Percentiles rank a stretch among this genome's conserved stretches.
Conservation (phyloP, 2,329 filamentous ascomycete species). For the Alternaria sp. region DNA sequence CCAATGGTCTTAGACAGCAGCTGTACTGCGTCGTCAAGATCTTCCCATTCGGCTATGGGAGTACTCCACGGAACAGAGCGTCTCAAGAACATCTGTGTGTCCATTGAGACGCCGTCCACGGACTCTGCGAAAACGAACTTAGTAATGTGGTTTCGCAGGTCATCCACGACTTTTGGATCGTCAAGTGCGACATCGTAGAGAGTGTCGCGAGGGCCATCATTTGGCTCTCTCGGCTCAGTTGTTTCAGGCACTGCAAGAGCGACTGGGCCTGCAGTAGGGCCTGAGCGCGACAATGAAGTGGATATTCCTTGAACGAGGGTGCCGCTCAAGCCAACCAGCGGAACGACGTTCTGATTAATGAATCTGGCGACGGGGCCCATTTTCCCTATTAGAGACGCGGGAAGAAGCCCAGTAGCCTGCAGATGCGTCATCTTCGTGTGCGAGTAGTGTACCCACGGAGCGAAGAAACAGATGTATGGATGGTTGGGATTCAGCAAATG, state of each 20-base stretch:
- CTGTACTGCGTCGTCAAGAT: slow-evolving; percentile 33
- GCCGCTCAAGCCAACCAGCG: slow-evolving; percentile 29
- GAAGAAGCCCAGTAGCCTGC: slow-evolving; percentile 32
- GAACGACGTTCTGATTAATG: slow-evolving; percentile 31
- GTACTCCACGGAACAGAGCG: slow-evolving; percentile 30
- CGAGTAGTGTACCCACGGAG: slow-evolving; percentile 41
- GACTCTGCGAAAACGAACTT: slow-evolving; percentile 35
- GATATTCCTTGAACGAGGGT: slow-evolving; percentile 22
- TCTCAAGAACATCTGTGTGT: slow-evolving; percentile 36
- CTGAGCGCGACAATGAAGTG: slow-evolving; percentile 10
- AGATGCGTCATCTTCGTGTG: slow-evolving; percentile 30
- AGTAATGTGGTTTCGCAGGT: slow-evolving; percentile 30
- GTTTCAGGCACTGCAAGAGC: slow-evolving; percentile 12
- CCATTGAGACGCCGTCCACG: slow-evolving; percentile 34
- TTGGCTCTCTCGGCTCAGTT: slow-evolving; percentile 2
- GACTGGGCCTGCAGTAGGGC: slow-evolving; percentile 15
- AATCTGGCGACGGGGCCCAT: slow-evolving; percentile 28
- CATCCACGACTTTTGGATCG: slow-evolving; percentile 24
- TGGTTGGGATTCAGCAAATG: slow-evolving; percentile 32
- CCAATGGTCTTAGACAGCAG: slow-evolving; percentile 29
- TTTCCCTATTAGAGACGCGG: slow-evolving; percentile 32
- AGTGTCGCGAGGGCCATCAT: background rate
- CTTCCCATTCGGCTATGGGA: slow-evolving; percentile 27
- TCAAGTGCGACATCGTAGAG: slow-evolving; percentile 14
- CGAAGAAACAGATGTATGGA: slow-evolving; percentile 41